Base-by-base conservation (phyloP, 345 rosid genomes). In the Populus tremula region DNA sequence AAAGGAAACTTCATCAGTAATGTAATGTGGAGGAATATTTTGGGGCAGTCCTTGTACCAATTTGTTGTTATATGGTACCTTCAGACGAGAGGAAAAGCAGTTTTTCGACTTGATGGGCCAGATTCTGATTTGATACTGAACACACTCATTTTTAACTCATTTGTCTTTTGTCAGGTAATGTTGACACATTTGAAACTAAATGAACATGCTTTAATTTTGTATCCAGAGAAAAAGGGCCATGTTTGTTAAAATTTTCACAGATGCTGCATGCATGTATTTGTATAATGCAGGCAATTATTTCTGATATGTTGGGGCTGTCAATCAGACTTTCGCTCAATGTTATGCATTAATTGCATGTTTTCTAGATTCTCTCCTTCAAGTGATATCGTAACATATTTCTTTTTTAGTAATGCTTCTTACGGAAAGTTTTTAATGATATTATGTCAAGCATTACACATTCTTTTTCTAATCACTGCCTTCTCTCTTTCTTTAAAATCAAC, bases 21-120 rank as follows among this genome's bases (percentile, higher is more conserved):
- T 77, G 89, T 95, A 35, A 95, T 95, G 98, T 95, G 99, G 98
- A 92, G 99, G 85, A 95, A 93, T 79, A 92, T 95, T 70, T 79
- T 92, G 73, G 98, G 99, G 61, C 98, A 95, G 86, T 92, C 99
- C 38, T 23, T 92, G 12, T 93, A 91, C 86, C 84, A 82, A 69
- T 82, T 82, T 18, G 81, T 82, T 59, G 25, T 82, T 14, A 82
- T 82, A 74, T 82, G 84, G 84, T 82, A 69, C 25, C 84, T 82
- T 64, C 84, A 78, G 81, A 74, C 81, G 2, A 77, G 76, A 82
- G 84, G 84, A 56, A 82, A 74, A 70, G 41, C 62, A 23, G 27
- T 71, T 27, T 82, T 82, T 21, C 72, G 25, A 61, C 84, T 82
- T 53, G 84, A 82, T 39, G 81, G 84, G 66, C 79, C 81, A 31